phyloP scores from a whole-genome alignment of 768 basidiomycete species.

The Mrakia gelida region DNA sequence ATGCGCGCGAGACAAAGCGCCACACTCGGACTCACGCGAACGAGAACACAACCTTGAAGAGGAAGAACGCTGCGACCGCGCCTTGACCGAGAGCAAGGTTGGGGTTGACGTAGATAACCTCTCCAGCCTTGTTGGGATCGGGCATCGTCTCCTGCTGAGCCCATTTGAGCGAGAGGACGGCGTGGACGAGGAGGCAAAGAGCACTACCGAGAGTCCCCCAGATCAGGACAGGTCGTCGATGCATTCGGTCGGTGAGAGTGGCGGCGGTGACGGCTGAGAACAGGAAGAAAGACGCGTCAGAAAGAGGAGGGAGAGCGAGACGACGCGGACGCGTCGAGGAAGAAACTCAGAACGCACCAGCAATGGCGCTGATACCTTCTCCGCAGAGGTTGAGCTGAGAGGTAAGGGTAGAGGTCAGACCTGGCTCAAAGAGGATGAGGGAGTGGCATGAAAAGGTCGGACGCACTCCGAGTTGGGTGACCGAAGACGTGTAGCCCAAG shows the following conservation, averaged over 20 bases:
- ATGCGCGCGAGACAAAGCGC: neutral
- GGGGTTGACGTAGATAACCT: constrained; percentile 29
- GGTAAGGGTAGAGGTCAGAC: constrained; percentile 10
- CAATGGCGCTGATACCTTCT: neutral
- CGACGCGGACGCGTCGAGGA: constrained; percentile 33
- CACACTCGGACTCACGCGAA: constrained; percentile 41
- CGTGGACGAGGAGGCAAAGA: constrained; percentile 38
- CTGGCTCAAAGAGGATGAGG: too few relatives aligned
- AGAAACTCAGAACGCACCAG: too few relatives aligned
- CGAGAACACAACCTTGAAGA: constrained; percentile 53
- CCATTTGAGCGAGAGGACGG: constrained; percentile 36
- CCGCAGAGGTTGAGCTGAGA: constrained; percentile 42
- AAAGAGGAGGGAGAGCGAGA: constrained; percentile 40
- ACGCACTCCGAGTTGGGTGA: too few relatives aligned
- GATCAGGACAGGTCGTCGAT: constrained; percentile 37
- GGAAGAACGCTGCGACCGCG: constrained; percentile 45
- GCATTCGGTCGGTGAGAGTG: constrained; percentile 41
- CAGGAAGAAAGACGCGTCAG: constrained; percentile 41
- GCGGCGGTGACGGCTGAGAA: constrained; percentile 40
- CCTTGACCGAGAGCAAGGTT: constrained; percentile 40
- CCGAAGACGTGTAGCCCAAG: constrained; percentile 34
- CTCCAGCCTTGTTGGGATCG: constrained; percentile 15
- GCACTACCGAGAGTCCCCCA: constrained; percentile 40
- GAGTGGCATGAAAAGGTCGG: too few relatives aligned
- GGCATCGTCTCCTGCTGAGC: constrained; percentile 3